phyloP scores from a whole-genome alignment of 495 filamentous ascomycete species.

The Penicillium coffeae region DNA sequence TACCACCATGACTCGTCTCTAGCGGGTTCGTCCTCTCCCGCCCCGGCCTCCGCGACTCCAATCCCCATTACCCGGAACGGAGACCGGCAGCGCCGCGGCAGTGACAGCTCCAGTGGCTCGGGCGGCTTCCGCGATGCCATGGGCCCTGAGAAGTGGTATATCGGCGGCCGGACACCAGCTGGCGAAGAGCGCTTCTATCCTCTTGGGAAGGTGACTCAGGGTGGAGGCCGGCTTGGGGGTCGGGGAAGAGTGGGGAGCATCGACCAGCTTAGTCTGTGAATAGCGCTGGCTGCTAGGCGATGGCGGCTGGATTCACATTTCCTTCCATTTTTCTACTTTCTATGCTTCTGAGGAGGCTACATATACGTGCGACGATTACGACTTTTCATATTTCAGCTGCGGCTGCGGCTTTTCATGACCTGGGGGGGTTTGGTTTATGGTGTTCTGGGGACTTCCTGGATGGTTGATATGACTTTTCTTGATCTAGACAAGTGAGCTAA shows the following conservation, averaged over 20 bases:
- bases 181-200: slow-evolving; percentile 89
- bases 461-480: slow-evolving; percentile 1
- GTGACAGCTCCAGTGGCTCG: slow-evolving; percentile 75
- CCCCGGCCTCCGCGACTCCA: slow-evolving; percentile 31
- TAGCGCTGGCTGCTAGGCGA: slow-evolving; percentile 12
- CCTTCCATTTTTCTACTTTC: not conserved
- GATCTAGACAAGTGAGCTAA: not conserved
- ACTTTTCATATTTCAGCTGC: not conserved
- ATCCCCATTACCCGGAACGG: slow-evolving; percentile 28
- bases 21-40: slow-evolving; percentile 22
- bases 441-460: not conserved
- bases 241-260: slow-evolving; percentile 57
- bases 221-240: slow-evolving; percentile 47
- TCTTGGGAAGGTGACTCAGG: slow-evolving; percentile 56
- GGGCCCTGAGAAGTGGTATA: slow-evolving; percentile 82
- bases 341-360: not conserved
- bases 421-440: not conserved
- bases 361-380: not conserved
- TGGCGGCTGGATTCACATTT: too few species aligned
- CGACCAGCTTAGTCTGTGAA: slow-evolving; percentile 61
- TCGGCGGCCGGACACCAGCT: slow-evolving; percentile 77
- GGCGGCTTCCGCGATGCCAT: slow-evolving; percentile 73
- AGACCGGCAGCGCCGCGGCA: slow-evolving; percentile 50
- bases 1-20: slow-evolving; percentile 17
- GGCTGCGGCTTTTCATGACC: slow-evolving; percentile 3